Base-by-base conservation (phyloP, 495 filamentous ascomycete species). In the Beverwykella pulmonaria region DNA sequence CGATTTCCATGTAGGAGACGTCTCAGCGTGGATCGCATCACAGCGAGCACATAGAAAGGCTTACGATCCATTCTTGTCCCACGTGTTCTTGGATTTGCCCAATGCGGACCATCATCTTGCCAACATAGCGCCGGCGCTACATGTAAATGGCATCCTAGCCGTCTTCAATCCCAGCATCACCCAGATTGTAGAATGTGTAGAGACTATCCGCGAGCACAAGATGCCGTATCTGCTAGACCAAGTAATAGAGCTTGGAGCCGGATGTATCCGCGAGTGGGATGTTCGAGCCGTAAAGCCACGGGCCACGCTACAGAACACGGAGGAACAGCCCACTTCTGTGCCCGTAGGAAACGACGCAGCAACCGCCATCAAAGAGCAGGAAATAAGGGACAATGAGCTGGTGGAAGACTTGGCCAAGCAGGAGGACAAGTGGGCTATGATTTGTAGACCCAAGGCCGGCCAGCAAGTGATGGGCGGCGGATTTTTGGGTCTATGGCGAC, bases 81-180 rank as follows among this genome's bases (percentile, higher is more conserved):
- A 88, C 66, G 84, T 82, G 0, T 81, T 92, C 59, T 81, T 93
- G 52, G 90, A 93, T 72, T 80, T 93, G 68, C 90, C 91, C 6
- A 79, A 76, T 25, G 78, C 84, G 0, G 76, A 90, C 34, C 56
- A 76, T 14, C 82, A 88, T 66, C 78, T 93, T n/a, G 78, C 76
- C 0, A 80, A 82, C 58, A 80, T 89, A 26, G 76, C 80, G 0
- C 75, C 81, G 14, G 81, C 85, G n/a, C 72, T 93, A 60, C 79
- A 80, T 23, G 76, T 79, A 0, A 81, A 89, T 74, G 90, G 88
- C 0, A 70, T 82, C 3, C 75, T 93, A 1, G 77, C 86, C 25
- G 84, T 90, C 19, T 93, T 90, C 73, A 86, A 84, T 74, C 90
- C 90, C 2, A 90, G 84, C 65, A 84, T 93, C 61, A 91, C 88